Evolutionary conservation across 805 yeast species (phyloP).

Genomic region (Barnettozyma salicaria): DNA sequence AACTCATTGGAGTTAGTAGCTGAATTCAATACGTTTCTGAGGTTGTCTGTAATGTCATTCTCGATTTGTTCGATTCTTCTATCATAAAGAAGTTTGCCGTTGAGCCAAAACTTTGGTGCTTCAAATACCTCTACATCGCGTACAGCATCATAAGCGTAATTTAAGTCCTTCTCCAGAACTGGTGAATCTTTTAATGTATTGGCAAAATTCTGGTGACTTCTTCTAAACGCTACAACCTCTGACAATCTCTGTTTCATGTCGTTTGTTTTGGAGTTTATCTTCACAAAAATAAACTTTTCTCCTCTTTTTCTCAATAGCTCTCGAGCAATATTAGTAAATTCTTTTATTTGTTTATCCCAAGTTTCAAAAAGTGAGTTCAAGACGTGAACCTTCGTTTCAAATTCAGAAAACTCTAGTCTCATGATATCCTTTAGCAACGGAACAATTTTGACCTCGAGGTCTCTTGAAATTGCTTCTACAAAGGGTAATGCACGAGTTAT

Average conservation of each 20-base stretch:
- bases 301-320: constrained; percentile 70
- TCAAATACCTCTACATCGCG: constrained; percentile 34
- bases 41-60: constrained; percentile 33
- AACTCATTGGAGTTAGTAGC: constrained; percentile 42
- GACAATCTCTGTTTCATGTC: constrained; percentile 38
- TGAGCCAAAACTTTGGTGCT: constrained; percentile 35
- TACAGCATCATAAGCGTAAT: constrained; percentile 37
- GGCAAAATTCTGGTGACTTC: constrained; percentile 45
- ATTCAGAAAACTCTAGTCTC: constrained; percentile 36
- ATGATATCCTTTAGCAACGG: constrained; percentile 40
- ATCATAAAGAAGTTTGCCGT: constrained; percentile 37
- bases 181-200: constrained; percentile 28
- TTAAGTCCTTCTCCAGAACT: constrained; percentile 28
- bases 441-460: constrained; percentile 42
- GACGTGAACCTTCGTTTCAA: constrained; percentile 28
- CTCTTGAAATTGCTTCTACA: constrained; percentile 59
- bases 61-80: constrained; percentile 42
- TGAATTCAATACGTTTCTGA: constrained; percentile 34
- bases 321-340: constrained; percentile 59
- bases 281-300: constrained; percentile 62
- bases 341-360: constrained; percentile 60
- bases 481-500: constrained; percentile 54
- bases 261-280: constrained; percentile 42
- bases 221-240: constrained; percentile 41
- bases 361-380: constrained; percentile 34